Base-by-base conservation (phyloP, 495 filamentous ascomycete genomes). In the Penicillium argentinense region DNA sequence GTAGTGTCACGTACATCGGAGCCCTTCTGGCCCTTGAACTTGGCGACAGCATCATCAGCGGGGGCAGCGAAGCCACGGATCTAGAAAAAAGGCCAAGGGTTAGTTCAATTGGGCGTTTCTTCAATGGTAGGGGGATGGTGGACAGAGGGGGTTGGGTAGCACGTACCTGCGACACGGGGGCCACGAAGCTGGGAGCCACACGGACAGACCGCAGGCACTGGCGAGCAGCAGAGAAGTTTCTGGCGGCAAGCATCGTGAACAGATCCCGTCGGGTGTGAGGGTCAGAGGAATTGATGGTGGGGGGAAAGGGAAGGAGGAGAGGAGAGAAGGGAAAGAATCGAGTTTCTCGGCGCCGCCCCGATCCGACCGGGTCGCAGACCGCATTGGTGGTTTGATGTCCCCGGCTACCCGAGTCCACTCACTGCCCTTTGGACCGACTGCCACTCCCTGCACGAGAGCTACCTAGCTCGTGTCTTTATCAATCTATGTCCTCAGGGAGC, bases 21-120 rank as follows among this genome's bases (percentile, higher is more conserved):
- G 53, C 84, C 89, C 74, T 95, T 96, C 67, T 79, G 73, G 54
- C 93, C 93, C 59, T 85, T 85, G 78, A 96, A 98, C 73, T 91
- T 86, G 66, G 91, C 93, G 57, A 98, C 88, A 51, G 85, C 82
- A 25, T 89, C 86, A 38, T 85, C 69, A 33, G 70, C 68, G 46
- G 81, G 63, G 39, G 69, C 60, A 41, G 82, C 72, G 51, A 81
- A 83, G 48, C 59, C 53, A 43, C 69, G 75, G 45, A 73, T 45
- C 72, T 76, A 65, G 12, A 47, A 42, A 24, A 32, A 45, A 12
- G 27, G 18, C 12, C 11, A 41, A 49, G 25, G n/a, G 7, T 53
- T 77, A 46, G 73, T 67, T 45, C 23, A 55, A 52, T 45, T 54
- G 47, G 23, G n/a, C 34, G 14, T 22, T 39, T 39, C 24, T 21